Evolutionary conservation across 2,329 filamentous ascomycete species (phyloP).

Genomic region (Plenodomus lindquistii): DNA sequence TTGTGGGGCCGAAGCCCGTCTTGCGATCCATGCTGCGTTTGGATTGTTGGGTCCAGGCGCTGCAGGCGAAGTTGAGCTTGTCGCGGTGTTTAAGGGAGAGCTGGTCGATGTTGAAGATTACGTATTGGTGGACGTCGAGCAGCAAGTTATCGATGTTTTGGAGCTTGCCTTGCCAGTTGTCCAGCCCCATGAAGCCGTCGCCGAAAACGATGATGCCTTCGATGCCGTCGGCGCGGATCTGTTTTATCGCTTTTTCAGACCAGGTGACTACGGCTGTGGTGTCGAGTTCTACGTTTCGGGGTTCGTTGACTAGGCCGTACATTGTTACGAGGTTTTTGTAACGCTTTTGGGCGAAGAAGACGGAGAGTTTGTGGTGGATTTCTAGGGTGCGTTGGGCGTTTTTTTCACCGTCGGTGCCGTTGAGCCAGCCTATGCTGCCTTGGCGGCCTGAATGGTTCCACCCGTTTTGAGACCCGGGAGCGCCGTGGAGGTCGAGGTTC

Average conservation of each 20-base stretch:
- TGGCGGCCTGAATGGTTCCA: constrained; percentile 94
- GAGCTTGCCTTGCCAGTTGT: constrained; percentile 87
- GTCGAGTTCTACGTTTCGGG: constrained; percentile 74
- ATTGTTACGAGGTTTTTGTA: constrained; percentile 91
- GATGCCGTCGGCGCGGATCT: constrained; percentile 78
- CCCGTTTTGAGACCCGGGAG: constrained; percentile 92
- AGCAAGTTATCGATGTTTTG: constrained; percentile 72
- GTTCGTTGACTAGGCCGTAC: constrained; percentile 95
- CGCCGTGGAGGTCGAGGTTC: constrained; percentile 89
- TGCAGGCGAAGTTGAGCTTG: constrained; percentile 86
- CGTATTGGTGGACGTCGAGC: constrained; percentile 97
- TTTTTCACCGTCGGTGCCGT: constrained; percentile 78
- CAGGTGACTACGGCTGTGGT: constrained; percentile 72
- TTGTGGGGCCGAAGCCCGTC: constrained; percentile 87
- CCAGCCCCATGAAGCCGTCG: constrained; percentile 90
- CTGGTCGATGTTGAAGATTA: constrained; percentile 93
- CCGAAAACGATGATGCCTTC: constrained; percentile 78
- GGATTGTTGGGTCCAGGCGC: constrained; percentile 82
- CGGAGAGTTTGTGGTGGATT: constrained; percentile 81
- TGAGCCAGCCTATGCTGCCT: constrained; percentile 83
- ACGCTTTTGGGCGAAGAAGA: constrained; percentile 90
- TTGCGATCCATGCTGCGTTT: constrained; percentile 69
- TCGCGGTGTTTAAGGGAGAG: constrained; percentile 78
- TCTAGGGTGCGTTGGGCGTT: constrained; percentile 84
- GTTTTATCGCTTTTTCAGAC: constrained; percentile 73